Evolutionary conservation across 2,329 filamentous ascomycete genomes (phyloP), one percentile per base, ranked within the genome.

Genomic region (Cladophialophora exuberans): DNA sequence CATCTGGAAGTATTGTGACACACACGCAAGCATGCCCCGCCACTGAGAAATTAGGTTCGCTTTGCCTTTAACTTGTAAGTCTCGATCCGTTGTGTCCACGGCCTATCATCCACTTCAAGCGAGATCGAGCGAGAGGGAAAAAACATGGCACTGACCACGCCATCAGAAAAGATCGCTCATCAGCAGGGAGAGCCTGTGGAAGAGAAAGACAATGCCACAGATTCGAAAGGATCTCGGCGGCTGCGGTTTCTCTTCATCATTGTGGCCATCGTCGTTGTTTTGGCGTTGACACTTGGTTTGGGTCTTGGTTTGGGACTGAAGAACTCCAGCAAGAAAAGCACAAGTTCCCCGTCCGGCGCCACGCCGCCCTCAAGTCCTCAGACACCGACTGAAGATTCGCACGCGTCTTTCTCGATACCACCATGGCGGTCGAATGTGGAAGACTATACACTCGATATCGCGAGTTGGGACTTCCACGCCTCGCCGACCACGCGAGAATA

Each of bases 391-490:
- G 49, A 38, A 33, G 30, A 35, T 10, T 52, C 26, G 15, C 39
- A 52, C n/a, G 49, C 49, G 18, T 52, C 39, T 11, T 17, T 44
- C 3, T 25, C 20, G 7, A 22, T 52, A 30, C 30, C 49, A 17
- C 20, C 28, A 25, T 38, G 28, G 41, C 26, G 49, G 22, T 43
- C 49, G 23, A 52, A 52, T 22, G 39, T 52, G 18, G 49, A 72
- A 0, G 80, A 85, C 45, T 87, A 89, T 56, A 67, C 84, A 3
- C 73, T 89, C 13, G 73, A 81, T 46, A 65, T 76, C 0, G 71
- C 33, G 1, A 36, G 35, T 9, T 89, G 86, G 86, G 70, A 86
- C 55, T 76, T 77, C 57, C 41, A 72, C 15, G 77, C 80, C 0
- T 61, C 74, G 2, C 76, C 79, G 0, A 76, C 74, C 13, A 76